Base-by-base conservation (phyloP, 2,329 filamentous ascomycete genomes). In the Leptodontidium sp. region DNA sequence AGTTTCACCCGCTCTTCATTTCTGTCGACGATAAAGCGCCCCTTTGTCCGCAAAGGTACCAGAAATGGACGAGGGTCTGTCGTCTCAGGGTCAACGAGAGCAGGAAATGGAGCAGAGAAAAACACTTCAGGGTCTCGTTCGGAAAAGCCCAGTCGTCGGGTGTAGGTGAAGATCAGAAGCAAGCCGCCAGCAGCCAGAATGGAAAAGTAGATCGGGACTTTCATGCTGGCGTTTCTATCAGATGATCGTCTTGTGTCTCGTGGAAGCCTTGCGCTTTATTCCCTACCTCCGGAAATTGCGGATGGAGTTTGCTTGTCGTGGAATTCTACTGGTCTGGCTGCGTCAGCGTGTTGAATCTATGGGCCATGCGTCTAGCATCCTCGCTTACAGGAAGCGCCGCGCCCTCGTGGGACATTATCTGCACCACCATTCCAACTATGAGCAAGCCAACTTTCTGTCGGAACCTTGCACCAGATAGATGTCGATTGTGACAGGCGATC, bases 11-110 rank as follows among this genome's bases (percentile, higher is more conserved):
- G 84, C 38, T 83, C 82, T 49, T 85, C 86, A 1, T 80, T 75
- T 9, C 82, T 79, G 79, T 91, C 89, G 64, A 91, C 83, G 35
- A 92, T 83, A 71, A 90, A 77, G 53, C 89, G 84, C 6, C 90
- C 89, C 35, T 79, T 78, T 1, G 90, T 88, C 62, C 83, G 84
- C 52, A 92, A 80, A 17, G 89, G 89, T 1, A 50, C 47, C 53
- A 90, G 62, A 38, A 61, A 57, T 21, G 62, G 52, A 11, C 45
- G 29, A 17, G 66, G 38, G 21, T 35, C 55, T 2, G 38, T 35
- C 11, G 4, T 24, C 17, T 65, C 32, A n/a, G 59, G 21, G 45
- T 66, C 58, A n/a, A 64, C 1, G 1, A 69, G 40, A 26, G 58
- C 21, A 26, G 58, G 63, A 53, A 66, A 66, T 40, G 57, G 57